Conservation (phyloP, 2,329 filamentous ascomycete species). For the Ophiostoma montium region DNA sequence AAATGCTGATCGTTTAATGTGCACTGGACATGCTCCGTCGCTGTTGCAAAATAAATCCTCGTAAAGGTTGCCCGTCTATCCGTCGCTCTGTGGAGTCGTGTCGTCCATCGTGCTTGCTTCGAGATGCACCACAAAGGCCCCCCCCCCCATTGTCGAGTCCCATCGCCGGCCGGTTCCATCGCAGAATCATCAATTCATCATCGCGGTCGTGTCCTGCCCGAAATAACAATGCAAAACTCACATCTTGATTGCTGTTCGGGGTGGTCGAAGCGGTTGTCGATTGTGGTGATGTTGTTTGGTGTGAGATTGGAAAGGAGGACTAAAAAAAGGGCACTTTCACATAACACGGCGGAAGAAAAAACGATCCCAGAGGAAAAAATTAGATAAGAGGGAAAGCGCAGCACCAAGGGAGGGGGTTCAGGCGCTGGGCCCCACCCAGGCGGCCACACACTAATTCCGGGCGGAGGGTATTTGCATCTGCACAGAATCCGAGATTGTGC, state of each 20-base stretch:
- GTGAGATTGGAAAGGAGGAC: constrained; percentile 1
- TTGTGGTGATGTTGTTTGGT: constrained; percentile 4
- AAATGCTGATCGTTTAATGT: too few species aligned
- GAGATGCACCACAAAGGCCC: too few species aligned
- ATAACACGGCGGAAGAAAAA: constrained; percentile 4
- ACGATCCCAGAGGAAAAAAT: constrained; percentile 6
- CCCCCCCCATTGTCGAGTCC: not conserved
- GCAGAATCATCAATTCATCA: constrained; percentile 7
- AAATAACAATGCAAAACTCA: constrained; percentile 8
- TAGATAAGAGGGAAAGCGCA: constrained; percentile 1
- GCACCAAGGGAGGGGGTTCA: constrained; percentile 3
- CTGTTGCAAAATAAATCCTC: too few species aligned
- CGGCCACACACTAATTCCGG: constrained; percentile 9
- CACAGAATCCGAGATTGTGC: constrained; percentile 9
- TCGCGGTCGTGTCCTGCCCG: constrained; percentile 8
- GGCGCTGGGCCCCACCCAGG: not conserved
- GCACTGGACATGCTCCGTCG: too few species aligned
- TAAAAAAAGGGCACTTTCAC: constrained; percentile 6
- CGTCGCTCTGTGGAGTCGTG: not conserved
- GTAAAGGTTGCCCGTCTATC: too few species aligned
- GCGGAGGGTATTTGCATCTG: constrained; percentile 7
- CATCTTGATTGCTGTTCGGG: constrained; percentile 11
- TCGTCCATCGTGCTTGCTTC: too few species aligned
- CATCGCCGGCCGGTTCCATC: not conserved
- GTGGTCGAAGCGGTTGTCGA: constrained; percentile 10